These are phyloP conservation scores for Solanum hybrid DNA, from an alignment of 305 asterid genomes.

Conservation along the genomic window DNA sequence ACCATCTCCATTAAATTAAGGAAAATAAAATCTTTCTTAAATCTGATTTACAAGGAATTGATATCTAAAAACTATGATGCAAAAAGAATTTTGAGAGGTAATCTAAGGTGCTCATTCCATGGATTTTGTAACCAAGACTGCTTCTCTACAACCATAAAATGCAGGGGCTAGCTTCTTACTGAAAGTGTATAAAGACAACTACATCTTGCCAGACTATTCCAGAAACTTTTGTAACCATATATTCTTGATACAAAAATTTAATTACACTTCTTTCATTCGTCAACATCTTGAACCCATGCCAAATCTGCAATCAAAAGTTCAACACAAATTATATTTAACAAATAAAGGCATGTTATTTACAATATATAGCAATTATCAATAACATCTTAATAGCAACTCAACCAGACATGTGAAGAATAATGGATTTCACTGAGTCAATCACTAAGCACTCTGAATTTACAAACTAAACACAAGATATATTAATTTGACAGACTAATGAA, in stretches of 20 bases:
- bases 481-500: background rate
- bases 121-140: background rate
- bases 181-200: background rate
- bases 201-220: background rate
- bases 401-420: background rate
- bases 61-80: background rate
- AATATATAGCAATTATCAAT: background rate
- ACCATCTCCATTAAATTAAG: background rate
- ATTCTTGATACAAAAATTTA: background rate
- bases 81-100: background rate
- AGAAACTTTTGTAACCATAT: background rate
- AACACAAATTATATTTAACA: conserved; percentile 2
- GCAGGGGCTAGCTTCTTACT: background rate
- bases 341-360: background rate
- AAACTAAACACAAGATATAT: background rate
- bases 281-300: conserved; percentile 76
- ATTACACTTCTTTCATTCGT: conserved; percentile 25
- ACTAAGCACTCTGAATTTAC: background rate
- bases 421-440: background rate
- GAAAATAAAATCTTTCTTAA: background rate
- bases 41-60: background rate
- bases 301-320: conserved; percentile 42
- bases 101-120: background rate
- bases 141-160: background rate
- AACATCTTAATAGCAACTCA: background rate